A percentile compares a stretch with the other conserved stretches of the same genome.
phyloP scores from a whole-genome alignment of 306 rosid genomes.

The Inga laurina region DNA sequence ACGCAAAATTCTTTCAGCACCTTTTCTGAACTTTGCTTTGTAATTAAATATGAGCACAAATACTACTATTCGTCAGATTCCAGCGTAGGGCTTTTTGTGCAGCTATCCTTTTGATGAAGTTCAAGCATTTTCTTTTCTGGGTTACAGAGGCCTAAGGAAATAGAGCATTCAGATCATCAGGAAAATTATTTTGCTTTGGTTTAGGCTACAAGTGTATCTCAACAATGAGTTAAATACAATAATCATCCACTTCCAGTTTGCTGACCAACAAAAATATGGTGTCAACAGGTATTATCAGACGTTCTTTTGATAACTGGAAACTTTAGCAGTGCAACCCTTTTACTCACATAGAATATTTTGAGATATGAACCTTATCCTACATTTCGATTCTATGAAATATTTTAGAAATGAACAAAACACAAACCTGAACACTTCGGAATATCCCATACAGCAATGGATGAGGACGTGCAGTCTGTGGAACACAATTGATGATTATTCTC shows the following conservation, averaged over 20 bases:
- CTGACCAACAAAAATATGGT: not conserved
- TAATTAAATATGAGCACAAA: not conserved
- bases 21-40: constrained; percentile 32
- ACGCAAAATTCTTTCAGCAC: constrained; percentile 24
- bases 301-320: constrained; percentile 1
- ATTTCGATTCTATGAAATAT: not conserved
- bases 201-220: not conserved
- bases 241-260: not conserved
- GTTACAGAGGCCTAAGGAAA: constrained; percentile 77
- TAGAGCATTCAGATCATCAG: constrained; percentile 23
- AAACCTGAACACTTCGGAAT: constrained; percentile 97
- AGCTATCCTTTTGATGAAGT: constrained; percentile 78
- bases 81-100: constrained; percentile 69
- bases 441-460: constrained; percentile 97
- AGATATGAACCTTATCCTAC: not conserved
- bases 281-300: not conserved
- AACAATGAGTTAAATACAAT: not conserved
- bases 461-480: constrained; percentile 59
- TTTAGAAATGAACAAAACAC: constrained; percentile 35
- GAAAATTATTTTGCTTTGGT: constrained; percentile 2
- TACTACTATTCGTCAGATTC: constrained; percentile 61
- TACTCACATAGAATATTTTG: not conserved
- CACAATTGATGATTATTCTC: constrained; percentile 80
- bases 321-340: not conserved
- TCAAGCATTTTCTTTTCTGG: constrained; percentile 84